Evolutionary conservation across 768 basidiomycete genomes (phyloP).

Genomic region (Lentinula raphanica): DNA sequence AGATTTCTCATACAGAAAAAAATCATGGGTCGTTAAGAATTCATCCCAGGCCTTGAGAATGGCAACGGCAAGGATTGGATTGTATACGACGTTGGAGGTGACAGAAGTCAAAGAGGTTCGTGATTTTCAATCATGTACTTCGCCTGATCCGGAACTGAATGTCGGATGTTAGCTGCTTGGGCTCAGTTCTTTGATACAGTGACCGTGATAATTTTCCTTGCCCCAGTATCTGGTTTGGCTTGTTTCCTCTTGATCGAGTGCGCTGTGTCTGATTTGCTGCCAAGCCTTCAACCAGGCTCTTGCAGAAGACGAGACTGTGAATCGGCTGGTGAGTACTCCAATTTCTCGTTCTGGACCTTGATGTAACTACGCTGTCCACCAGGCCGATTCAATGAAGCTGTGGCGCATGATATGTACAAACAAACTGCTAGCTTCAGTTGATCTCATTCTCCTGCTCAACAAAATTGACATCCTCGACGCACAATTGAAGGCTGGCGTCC

Average conservation of each 20-base stretch:
- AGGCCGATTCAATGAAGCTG: conserved; percentile 53
- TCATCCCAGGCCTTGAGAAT: conserved; percentile 18
- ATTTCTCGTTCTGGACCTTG: background rate
- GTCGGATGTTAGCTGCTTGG: conserved; percentile 34
- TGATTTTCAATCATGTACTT: background rate
- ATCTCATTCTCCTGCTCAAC: conserved; percentile 59
- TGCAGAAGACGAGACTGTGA: conserved; percentile 51
- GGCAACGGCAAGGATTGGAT: conserved; percentile 44
- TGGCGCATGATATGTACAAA: conserved; percentile 61
- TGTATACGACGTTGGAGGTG: conserved; percentile 66
- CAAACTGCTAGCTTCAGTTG: conserved; percentile 46
- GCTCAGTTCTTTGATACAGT: conserved; percentile 68
- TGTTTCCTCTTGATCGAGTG: background rate
- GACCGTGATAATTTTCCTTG: conserved; percentile 62
- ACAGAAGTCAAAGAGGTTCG: conserved; percentile 50
- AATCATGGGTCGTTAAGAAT: background rate
- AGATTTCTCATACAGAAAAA: background rate
- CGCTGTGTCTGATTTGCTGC: background rate
- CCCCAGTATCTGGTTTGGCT: conserved; percentile 42
- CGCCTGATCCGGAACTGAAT: conserved; percentile 1
- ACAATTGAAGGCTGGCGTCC: conserved; percentile 47
- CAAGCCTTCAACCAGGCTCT: conserved; percentile 59
- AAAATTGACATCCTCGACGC: conserved; percentile 55
- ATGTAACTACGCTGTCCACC: background rate
- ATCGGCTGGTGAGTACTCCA: conserved; percentile 46